Evolutionary conservation across 805 yeast genomes (phyloP).

Genomic region (Cyberlindnera bimundalis): DNA sequence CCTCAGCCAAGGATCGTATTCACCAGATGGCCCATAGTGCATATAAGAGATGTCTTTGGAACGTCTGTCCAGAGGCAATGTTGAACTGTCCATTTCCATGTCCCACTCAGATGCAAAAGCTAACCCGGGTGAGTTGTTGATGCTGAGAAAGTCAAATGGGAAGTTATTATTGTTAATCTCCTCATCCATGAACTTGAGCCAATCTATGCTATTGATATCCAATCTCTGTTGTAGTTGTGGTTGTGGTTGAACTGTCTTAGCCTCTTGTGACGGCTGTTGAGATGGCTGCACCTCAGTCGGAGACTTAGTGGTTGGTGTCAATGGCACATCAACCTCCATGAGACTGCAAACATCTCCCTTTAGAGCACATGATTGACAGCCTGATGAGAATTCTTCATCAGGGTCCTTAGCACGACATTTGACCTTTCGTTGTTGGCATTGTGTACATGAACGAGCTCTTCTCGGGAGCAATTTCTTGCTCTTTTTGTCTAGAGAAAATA

Average conservation of each 20-base stretch:
- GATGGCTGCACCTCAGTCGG: not conserved
- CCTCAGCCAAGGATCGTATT: conserved; percentile 17
- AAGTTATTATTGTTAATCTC: conserved; percentile 7
- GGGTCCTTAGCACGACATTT: conserved; percentile 1
- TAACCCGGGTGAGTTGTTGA: conserved; percentile 9
- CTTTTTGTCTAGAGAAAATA: conserved; percentile 7
- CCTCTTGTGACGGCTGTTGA: not conserved
- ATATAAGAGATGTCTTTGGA: conserved; percentile 3
- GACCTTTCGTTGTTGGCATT: conserved; percentile 11
- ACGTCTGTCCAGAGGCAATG: conserved; percentile 6
- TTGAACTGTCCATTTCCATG: not conserved
- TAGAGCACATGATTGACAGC: conserved; percentile 4
- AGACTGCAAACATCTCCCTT: conserved; percentile 9
- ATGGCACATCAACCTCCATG: not conserved
- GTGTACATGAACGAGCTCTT: conserved; percentile 7
- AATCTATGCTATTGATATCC: conserved; percentile 11
- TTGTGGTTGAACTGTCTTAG: not conserved
- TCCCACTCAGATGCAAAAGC: not conserved
- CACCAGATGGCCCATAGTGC: conserved; percentile 10
- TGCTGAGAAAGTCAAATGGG: conserved; percentile 6
- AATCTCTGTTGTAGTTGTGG: not conserved
- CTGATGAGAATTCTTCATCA: not conserved
- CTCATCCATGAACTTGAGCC: conserved; percentile 11
- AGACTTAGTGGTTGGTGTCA: not conserved
- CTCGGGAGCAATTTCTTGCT: conserved; percentile 4